phyloP scores from a whole-genome alignment of 768 basidiomycete genomes.

The Pisolithus orientalis region DNA sequence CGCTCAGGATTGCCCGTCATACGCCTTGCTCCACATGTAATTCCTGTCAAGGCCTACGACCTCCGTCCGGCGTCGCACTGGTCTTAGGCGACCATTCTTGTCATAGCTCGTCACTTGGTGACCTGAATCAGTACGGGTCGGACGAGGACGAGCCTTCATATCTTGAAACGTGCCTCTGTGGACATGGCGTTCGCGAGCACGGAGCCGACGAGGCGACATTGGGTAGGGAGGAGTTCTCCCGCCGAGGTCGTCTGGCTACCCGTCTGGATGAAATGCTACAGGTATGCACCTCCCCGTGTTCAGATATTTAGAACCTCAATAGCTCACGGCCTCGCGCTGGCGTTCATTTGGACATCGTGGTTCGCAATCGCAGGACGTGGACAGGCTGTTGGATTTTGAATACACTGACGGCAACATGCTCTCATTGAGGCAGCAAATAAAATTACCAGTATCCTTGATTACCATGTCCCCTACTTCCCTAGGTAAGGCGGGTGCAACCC shows the following conservation, averaged over 20 bases:
- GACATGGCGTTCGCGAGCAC: constrained; percentile 59
- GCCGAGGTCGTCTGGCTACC: constrained; percentile 69
- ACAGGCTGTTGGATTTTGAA: constrained; percentile 72
- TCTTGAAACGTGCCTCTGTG: constrained; percentile 60
- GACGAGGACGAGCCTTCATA: constrained; percentile 58
- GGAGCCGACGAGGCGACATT: constrained; percentile 56
- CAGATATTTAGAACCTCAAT: constrained; percentile 3
- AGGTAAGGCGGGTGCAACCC: constrained; percentile 32
- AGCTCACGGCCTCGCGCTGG: constrained; percentile 16
- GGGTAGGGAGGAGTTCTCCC: constrained; percentile 58
- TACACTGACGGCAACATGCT: constrained; percentile 67
- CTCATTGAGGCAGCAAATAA: constrained; percentile 68
- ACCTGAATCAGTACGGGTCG: constrained; percentile 61
- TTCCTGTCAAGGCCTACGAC: constrained; percentile 66
- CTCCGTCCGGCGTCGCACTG: constrained; percentile 51
- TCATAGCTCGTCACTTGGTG: constrained; percentile 43
- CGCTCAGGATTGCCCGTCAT: constrained; percentile 82
- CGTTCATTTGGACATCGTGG: constrained; percentile 9
- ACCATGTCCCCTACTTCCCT: constrained; percentile 48
- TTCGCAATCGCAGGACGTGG: constrained; percentile 52
- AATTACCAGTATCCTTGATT: constrained; percentile 42
- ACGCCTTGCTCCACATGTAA: constrained; percentile 61
- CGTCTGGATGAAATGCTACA: constrained; percentile 78
- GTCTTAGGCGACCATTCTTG: constrained; percentile 43
- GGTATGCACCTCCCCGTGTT: constrained; percentile 39